Conservation (phyloP, 768 basidiomycete species). For the Amanita inopinata region DNA sequence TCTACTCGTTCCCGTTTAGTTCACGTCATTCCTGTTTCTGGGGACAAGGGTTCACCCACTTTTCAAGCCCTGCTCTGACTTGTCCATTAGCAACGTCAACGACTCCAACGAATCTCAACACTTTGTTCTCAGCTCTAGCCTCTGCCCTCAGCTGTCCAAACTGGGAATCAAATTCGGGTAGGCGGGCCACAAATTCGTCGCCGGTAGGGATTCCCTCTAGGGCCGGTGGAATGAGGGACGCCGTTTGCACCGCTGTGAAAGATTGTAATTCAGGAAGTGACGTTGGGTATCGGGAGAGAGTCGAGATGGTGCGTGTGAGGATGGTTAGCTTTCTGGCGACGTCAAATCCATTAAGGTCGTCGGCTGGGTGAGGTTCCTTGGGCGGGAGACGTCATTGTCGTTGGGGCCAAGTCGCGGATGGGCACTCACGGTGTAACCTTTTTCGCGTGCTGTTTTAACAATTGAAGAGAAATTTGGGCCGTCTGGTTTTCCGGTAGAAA, state of each 20-base stretch:
- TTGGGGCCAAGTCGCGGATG: neutral
- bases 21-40: neutral
- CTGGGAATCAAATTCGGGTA: constrained; percentile 75
- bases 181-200: constrained; percentile 70
- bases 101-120: constrained; percentile 90
- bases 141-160: constrained; percentile 71
- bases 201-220: constrained; percentile 62
- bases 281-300: constrained; percentile 22
- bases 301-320: constrained; percentile 69
- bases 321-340: constrained; percentile 97
- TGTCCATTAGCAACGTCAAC: constrained; percentile 66
- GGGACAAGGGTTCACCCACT: constrained; percentile 39
- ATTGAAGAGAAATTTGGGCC: constrained; percentile 82
- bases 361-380: constrained; percentile 95
- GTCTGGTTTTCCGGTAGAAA: constrained; percentile 59
- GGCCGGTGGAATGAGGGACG: constrained; percentile 75
- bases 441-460: constrained; percentile 78
- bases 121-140: constrained; percentile 71
- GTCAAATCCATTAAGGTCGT: constrained; percentile 94
- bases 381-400: neutral
- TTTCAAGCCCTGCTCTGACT: constrained; percentile 84
- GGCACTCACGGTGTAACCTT: constrained; percentile 77
- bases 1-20: constrained; percentile 28
- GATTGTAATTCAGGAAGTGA: constrained; percentile 57
- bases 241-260: constrained; percentile 70